phyloP scores from a whole-genome alignment of 345 rosid species.

The Turritis glabra region DNA sequence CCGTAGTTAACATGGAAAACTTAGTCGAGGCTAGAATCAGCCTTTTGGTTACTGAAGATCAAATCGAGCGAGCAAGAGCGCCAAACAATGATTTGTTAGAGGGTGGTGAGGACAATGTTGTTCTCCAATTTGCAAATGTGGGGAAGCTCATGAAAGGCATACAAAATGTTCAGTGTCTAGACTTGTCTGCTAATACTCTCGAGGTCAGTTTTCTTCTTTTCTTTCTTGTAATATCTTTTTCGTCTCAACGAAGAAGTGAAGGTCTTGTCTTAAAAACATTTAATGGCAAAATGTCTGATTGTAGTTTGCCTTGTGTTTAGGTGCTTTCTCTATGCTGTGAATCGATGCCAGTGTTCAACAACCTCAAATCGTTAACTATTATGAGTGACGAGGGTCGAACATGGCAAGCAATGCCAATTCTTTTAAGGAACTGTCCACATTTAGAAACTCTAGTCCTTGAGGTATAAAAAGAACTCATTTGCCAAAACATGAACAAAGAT shows the following conservation, averaged over 20 bases:
- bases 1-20: neutral
- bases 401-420: slow-evolving; percentile 10
- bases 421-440: neutral
- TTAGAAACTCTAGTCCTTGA: neutral
- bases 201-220: neutral
- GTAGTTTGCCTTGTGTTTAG: neutral
- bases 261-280: neutral
- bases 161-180: neutral
- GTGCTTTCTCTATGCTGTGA: slow-evolving; percentile 1
- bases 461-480: neutral
- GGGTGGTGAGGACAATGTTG: neutral
- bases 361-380: neutral
- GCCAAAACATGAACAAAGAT: neutral
- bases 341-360: neutral
- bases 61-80: neutral
- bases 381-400: neutral
- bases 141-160: neutral
- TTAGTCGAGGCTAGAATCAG: neutral
- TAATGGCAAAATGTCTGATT: neutral
- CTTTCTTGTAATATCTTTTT: neutral
- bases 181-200: neutral
- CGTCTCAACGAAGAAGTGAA: neutral
- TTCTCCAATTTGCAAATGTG: neutral
- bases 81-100: neutral
- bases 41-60: neutral